These are phyloP conservation scores for Geosmithia putterillii DNA, from an alignment of 2,329 filamentous ascomycete genomes.

Conservation along the genomic window DNA sequence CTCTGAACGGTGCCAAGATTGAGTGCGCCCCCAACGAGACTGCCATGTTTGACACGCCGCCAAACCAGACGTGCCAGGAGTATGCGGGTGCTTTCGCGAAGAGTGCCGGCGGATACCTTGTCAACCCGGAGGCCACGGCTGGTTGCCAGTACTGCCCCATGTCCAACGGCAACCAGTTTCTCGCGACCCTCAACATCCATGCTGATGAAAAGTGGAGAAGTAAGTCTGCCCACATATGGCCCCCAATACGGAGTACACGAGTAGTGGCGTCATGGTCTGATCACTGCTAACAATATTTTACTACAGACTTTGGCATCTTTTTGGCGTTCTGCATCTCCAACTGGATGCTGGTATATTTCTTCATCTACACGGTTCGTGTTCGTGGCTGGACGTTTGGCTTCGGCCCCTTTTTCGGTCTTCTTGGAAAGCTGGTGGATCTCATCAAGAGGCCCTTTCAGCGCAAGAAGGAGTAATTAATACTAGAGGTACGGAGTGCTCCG, in stretches of 20 bases:
- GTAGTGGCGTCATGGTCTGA: too few relatives aligned
- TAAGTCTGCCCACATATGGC: constrained; percentile 6
- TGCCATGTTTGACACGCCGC: constrained; percentile 44
- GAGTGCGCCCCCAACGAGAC: constrained; percentile 28
- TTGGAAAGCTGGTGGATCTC: constrained; percentile 4
- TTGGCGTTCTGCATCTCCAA: constrained; percentile 58
- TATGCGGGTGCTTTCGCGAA: constrained; percentile 51
- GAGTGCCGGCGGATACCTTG: constrained; percentile 44
- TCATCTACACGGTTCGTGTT: constrained; percentile 62
- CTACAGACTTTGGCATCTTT: constrained; percentile 54
- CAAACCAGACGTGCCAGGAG: constrained; percentile 47
- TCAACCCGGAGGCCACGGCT: constrained; percentile 42
- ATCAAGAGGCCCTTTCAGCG: constrained; percentile 4
- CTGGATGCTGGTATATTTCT: constrained; percentile 63
- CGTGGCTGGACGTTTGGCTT: constrained; percentile 61
- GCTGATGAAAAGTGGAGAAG: constrained; percentile 55
- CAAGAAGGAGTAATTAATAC: constrained; percentile 1
- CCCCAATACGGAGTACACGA: too few relatives aligned
- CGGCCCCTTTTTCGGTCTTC: constrained; percentile 33
- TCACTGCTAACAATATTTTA: background rate
- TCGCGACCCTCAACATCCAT: constrained; percentile 39
- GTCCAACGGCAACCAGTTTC: constrained; percentile 43
- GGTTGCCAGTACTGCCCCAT: constrained; percentile 64
- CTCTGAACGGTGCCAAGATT: constrained; percentile 38
- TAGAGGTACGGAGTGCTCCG: background rate